Conservation (phyloP, 2,329 filamentous ascomycete species). For the Aspergillus persii region DNA sequence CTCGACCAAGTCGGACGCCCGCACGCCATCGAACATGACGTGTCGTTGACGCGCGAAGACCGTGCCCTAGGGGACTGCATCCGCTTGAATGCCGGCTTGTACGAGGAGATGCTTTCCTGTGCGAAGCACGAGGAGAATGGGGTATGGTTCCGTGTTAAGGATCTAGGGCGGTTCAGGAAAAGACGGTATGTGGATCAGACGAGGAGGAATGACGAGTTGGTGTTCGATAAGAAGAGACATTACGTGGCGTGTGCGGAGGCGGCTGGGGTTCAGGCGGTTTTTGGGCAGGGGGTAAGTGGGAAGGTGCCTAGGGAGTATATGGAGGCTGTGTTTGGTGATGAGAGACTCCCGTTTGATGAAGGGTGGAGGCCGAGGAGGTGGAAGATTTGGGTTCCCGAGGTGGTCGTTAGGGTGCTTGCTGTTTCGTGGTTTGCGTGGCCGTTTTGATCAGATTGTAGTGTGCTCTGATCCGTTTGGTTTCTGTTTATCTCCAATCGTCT, state of each 20-base stretch:
- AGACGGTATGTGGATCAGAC: slow-evolving; percentile 9
- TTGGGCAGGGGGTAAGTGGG: slow-evolving; percentile 8
- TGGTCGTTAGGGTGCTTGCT: slow-evolving; percentile 1
- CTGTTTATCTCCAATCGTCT: no score
- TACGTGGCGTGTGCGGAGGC: slow-evolving; percentile 12
- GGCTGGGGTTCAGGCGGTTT: slow-evolving; percentile 9
- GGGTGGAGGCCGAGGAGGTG: slow-evolving; percentile 14
- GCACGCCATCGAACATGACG: slow-evolving; percentile 17
- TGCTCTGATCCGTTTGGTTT: no score
- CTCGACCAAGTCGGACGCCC: slow-evolving; percentile 17
- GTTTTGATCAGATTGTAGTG: not conserved
- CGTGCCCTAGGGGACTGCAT: slow-evolving; percentile 15
- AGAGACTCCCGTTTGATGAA: slow-evolving; percentile 16
- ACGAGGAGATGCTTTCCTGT: slow-evolving; percentile 2
- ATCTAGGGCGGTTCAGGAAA: slow-evolving; percentile 12
- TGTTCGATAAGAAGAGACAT: slow-evolving; percentile 8
- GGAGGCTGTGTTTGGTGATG: slow-evolving; percentile 14
- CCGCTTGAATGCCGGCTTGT: slow-evolving; percentile 2
- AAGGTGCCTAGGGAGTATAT: slow-evolving; percentile 14
- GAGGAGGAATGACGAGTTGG: slow-evolving; percentile 3
- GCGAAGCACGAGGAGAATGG: no score
- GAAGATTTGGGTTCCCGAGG: slow-evolving; percentile 10
- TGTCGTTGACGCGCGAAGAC: slow-evolving; percentile 17
- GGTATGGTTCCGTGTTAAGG: not conserved
- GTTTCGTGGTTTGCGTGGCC: slow-evolving; percentile 16